These are phyloP conservation scores for Stephanodiscus triporus DNA, from an alignment of 108 stramenopile species.

Conservation along the genomic window DNA sequence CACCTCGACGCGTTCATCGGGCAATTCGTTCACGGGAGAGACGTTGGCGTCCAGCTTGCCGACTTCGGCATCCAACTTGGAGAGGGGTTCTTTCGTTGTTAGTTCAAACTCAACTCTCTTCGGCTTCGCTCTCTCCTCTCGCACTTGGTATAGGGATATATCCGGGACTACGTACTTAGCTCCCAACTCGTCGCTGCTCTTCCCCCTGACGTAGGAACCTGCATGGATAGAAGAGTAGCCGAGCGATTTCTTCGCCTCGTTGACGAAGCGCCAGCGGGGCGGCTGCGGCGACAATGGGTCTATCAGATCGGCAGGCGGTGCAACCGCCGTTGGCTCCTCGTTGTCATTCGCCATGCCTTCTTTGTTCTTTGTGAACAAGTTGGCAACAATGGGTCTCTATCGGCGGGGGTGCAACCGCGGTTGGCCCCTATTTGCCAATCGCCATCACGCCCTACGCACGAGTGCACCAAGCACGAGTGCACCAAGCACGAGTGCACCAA, in stretches of 20 bases:
- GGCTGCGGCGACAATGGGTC: slow-evolving; percentile 21
- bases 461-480: too few relatives aligned
- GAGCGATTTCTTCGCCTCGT: slow-evolving; percentile 35
- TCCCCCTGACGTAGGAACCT: slow-evolving; percentile 12
- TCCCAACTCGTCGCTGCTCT: slow-evolving; percentile 35
- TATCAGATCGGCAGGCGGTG: neutral
- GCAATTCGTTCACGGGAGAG: neutral
- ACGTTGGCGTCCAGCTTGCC: neutral
- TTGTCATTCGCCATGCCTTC: too few relatives aligned
- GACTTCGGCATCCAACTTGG: slow-evolving; percentile 11
- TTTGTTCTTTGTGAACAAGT: too few relatives aligned
- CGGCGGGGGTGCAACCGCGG: neutral
- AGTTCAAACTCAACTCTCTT: slow-evolving; percentile 4
- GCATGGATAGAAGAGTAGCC: slow-evolving; percentile 42
- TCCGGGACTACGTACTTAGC: slow-evolving; percentile 37
- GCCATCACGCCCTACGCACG: too few relatives aligned
- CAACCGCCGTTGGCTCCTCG: neutral
- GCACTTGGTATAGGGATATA: neutral
- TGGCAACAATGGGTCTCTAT: slow-evolving; percentile 16
- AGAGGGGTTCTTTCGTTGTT: neutral
- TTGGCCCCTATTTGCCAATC: too few relatives aligned
- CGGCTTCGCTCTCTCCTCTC: neutral
- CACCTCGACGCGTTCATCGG: slow-evolving; percentile 2
- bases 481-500: too few relatives aligned
- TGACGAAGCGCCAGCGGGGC: slow-evolving; percentile 43